Base-by-base conservation (phyloP, 805 yeast genomes). In the Suhomyces xylopsoci region DNA sequence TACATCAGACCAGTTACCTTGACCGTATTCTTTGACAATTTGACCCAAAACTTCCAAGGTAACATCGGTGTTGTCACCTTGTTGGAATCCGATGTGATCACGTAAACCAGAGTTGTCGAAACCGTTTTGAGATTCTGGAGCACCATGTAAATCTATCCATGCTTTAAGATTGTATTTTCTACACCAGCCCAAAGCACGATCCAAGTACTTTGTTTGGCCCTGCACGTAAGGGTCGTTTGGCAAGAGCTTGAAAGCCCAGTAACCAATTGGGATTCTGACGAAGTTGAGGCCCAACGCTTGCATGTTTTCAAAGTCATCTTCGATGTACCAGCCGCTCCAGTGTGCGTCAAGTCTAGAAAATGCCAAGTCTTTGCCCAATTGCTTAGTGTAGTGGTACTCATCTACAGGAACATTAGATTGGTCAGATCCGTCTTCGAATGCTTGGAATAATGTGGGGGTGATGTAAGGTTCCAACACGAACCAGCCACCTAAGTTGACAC, bases 401-500 rank as follows among this genome's bases (percentile, higher is more conserved):
- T 91, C 97, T 26, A 87, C 85, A 2, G 97, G 96, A 20, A 81
- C 74, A 36, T 77, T 67, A 2, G 63, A 54, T 47, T 65, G 62
- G 49, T 64, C 69, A 20, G 81, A 75, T 48, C 55, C 54, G 62
- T 68, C 74, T 42, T 76, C 79, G 63, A 91, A 90, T 45, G 78
- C 79, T 51, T 75, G 71, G 63, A 91, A 90, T 46, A 87, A 67
- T 1, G 91, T 81, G 5, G 96, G 97, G 0, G 90, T 87, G 64
- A 90, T 90, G 69, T 79, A 90, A 2, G 97, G 90, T 70, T 90
- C 97, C 43, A 90, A 71, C 1, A 90, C 90, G 48, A 90, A 78
- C 97, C 97, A 90, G 45, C 96, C 96, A 56, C 97, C 97, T 30
- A 90, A 70, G 63, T 87, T 87, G 48, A 90, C 90, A 61, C 97